Evolutionary conservation across 1,284 basidiomycete genomes (phyloP).

Genomic region (Pseudozyma pruni): DNA sequence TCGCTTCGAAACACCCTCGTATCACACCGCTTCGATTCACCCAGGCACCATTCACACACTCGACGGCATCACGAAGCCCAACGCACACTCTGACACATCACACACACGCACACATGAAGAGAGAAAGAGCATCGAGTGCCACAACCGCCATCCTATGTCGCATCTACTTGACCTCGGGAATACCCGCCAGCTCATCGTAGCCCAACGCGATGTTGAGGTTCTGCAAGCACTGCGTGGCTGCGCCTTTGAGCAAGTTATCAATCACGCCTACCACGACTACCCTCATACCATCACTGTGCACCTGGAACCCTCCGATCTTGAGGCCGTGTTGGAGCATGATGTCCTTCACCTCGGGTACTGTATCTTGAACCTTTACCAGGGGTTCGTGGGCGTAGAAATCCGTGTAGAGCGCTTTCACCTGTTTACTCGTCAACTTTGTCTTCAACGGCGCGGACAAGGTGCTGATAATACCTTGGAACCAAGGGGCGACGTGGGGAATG

Average conservation of each 20-base stretch:
- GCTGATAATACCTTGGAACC: constrained; percentile 96
- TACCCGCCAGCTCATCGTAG: constrained; percentile 88
- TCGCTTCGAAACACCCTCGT: too few relatives aligned
- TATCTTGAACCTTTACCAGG: constrained; percentile 76
- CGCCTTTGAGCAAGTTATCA: constrained; percentile 96
- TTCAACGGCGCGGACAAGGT: constrained; percentile 84
- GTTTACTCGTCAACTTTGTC: constrained; percentile 75
- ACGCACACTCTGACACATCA: too few relatives aligned
- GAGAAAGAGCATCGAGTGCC: too few relatives aligned
- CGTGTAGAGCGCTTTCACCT: constrained; percentile 81
- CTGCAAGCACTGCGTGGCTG: constrained; percentile 97
- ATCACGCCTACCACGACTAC: constrained; percentile 82
- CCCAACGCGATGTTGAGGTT: constrained; percentile 95
- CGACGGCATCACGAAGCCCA: too few relatives aligned
- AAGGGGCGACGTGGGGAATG: constrained; percentile 86
- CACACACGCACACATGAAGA: too few relatives aligned
- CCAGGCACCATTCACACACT: too few relatives aligned
- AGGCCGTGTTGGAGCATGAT: constrained; percentile 86
- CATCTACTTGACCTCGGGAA: constrained; percentile 69
- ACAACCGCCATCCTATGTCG: neutral
- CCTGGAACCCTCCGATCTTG: constrained; percentile 91
- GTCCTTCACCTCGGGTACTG: constrained; percentile 81
- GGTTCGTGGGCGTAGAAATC: constrained; percentile 80
- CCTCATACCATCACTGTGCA: constrained; percentile 85
- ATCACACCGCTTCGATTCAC: too few relatives aligned